These are phyloP conservation scores for Caloboletus firmus DNA, from an alignment of 1,284 basidiomycete genomes.

Conservation along the genomic window DNA sequence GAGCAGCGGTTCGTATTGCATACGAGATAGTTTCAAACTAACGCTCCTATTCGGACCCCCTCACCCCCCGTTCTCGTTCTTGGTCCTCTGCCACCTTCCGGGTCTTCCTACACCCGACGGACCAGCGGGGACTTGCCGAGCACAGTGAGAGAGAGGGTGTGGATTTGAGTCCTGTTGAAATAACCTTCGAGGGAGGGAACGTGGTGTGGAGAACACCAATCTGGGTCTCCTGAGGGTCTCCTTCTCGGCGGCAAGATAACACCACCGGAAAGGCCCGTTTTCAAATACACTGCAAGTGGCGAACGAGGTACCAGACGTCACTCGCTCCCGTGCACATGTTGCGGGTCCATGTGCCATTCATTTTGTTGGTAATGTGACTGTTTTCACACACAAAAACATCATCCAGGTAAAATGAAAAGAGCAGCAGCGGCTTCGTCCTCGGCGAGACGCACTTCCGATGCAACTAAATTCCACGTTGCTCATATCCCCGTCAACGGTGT, in stretches of 20 bases:
- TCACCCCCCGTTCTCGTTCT: slow-evolving; percentile 5
- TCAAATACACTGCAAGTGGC: slow-evolving; percentile 17
- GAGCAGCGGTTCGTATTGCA: slow-evolving; percentile 6
- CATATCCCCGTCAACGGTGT: slow-evolving; percentile 11
- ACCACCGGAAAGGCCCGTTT: slow-evolving; percentile 21
- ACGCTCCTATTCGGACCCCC: slow-evolving; percentile 10
- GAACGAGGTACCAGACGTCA: slow-evolving; percentile 21
- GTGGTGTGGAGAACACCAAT: slow-evolving; percentile 31
- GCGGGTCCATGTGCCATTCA: slow-evolving; percentile 27
- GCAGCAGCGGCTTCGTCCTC: slow-evolving; percentile 14
- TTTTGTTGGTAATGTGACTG: slow-evolving; percentile 12
- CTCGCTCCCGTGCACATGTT: slow-evolving; percentile 22
- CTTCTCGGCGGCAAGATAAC: slow-evolving; percentile 25
- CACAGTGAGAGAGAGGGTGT: neutral
- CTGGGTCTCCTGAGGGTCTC: neutral
- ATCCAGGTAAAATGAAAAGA: slow-evolving; percentile 4
- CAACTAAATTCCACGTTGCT: slow-evolving; percentile 6
- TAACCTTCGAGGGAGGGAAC: slow-evolving; percentile 35
- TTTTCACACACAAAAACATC: neutral
- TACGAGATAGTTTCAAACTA: slow-evolving; percentile 15
- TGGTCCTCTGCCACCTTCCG: slow-evolving; percentile 8
- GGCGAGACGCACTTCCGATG: slow-evolving; percentile 15
- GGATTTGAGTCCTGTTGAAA: slow-evolving; percentile 21
- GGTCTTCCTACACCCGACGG: slow-evolving; percentile 8
- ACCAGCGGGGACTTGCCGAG: slow-evolving; percentile 28